Evolutionary conservation across 2,329 filamentous ascomycete species (phyloP).

Genomic region (Paramyrothecium sp.): DNA sequence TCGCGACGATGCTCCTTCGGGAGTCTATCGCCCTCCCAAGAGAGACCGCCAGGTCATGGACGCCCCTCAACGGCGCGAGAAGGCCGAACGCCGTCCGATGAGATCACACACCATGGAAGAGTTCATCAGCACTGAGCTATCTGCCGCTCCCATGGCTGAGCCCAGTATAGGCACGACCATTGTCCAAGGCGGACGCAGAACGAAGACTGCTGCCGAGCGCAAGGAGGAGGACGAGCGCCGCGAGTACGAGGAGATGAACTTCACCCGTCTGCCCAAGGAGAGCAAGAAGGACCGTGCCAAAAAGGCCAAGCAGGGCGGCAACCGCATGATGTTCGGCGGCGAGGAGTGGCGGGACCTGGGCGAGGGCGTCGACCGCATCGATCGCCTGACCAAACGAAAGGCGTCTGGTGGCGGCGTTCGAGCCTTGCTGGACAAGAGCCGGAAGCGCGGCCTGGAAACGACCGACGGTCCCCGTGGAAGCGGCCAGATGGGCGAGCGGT

Average conservation of each 20-base stretch:
- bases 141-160: slow-evolving; percentile 75
- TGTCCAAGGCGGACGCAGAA: slow-evolving; percentile 71
- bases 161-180: slow-evolving; percentile 94
- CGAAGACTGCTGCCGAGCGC: slow-evolving; percentile 75
- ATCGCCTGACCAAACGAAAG: slow-evolving; percentile 73
- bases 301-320: slow-evolving; percentile 51
- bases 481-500: slow-evolving; percentile 71
- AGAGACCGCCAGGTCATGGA: slow-evolving; percentile 87
- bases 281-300: slow-evolving; percentile 83
- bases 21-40: slow-evolving; percentile 84
- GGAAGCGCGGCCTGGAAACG: slow-evolving; percentile 73
- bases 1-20: slow-evolving; percentile 46
- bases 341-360: slow-evolving; percentile 90
- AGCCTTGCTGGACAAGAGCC: slow-evolving; percentile 75
- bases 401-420: slow-evolving; percentile 55
- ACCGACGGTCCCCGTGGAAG: slow-evolving; percentile 68
- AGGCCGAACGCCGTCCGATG: slow-evolving; percentile 58
- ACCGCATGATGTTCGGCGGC: slow-evolving; percentile 74
- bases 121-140: slow-evolving; percentile 84
- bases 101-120: slow-evolving; percentile 89
- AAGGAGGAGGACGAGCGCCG: slow-evolving; percentile 75
- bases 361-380: slow-evolving; percentile 83
- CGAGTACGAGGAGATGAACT: slow-evolving; percentile 91
- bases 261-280: slow-evolving; percentile 79
- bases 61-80: slow-evolving; percentile 54